Conservation (phyloP, 2,329 filamentous ascomycete genomes). For the Mycogone perniciosa region DNA sequence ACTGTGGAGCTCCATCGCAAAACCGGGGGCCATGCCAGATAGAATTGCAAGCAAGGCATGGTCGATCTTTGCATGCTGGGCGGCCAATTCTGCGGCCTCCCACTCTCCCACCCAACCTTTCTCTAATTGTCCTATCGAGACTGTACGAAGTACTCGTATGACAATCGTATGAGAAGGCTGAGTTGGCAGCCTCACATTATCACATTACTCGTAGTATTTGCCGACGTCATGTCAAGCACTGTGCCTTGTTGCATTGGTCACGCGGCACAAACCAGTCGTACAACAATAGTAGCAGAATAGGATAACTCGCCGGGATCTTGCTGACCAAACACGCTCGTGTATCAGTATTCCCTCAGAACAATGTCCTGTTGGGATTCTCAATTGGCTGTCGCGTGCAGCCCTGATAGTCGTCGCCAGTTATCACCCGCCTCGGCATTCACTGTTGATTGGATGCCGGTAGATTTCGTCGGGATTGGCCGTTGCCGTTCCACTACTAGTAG, state of each 20-base stretch:
- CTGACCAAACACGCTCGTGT: constrained; percentile 3
- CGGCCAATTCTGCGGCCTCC: not conserved
- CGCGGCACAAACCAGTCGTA: not conserved
- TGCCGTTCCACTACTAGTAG: not conserved
- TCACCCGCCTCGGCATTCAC: constrained; percentile 5
- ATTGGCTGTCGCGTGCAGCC: constrained; percentile 9
- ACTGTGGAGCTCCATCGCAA: no score
- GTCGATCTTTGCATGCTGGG: not conserved
- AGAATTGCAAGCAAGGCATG: not conserved
- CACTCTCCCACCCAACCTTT: no score
- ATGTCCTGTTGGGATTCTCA: not conserved
- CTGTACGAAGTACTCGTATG: not conserved
- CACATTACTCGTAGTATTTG: not conserved
- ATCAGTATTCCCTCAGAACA: constrained; percentile 6
- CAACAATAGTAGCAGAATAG: not conserved
- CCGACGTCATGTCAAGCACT: not conserved
- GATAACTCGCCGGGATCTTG: not conserved
- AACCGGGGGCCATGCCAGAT: no score
- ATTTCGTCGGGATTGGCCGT: constrained; percentile 10
- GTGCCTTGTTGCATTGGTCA: no score
- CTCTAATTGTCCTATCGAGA: not conserved
- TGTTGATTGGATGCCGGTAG: constrained; percentile 4
- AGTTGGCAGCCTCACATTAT: not conserved
- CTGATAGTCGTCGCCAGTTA: constrained; percentile 4
- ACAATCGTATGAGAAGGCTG: not conserved